These are phyloP conservation scores for Xylariaceae sp. DNA, from an alignment of 2,329 filamentous ascomycete species.

Conservation along the genomic window DNA sequence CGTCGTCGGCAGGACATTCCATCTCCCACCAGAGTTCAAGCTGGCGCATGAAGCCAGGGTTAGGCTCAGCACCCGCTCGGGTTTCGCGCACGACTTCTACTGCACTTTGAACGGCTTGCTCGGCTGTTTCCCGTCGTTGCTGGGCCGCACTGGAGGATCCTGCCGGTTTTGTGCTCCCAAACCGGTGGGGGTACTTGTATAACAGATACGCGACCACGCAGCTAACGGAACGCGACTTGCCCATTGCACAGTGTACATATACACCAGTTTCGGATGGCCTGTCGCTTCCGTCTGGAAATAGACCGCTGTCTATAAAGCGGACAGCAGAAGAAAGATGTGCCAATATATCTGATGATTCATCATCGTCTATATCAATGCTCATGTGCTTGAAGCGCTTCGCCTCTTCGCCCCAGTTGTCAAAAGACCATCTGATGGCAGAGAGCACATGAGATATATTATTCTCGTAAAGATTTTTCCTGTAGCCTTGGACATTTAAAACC, in stretches of 20 bases:
- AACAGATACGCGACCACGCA: constrained; percentile 83
- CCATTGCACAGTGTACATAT: constrained; percentile 78
- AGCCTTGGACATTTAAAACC: constrained; percentile 55
- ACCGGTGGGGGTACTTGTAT: constrained; percentile 56
- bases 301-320: constrained; percentile 75
- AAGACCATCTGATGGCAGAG: constrained; percentile 60
- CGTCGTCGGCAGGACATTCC: constrained; percentile 65
- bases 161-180: constrained; percentile 40
- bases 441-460: constrained; percentile 84
- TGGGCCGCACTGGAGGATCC: constrained; percentile 38
- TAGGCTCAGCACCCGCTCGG: constrained; percentile 80
- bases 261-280: constrained; percentile 35
- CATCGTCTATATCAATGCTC: constrained; percentile 82
- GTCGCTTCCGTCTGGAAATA: constrained; percentile 36
- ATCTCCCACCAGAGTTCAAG: constrained; percentile 83
- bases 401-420: constrained; percentile 40
- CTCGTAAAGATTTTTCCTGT: constrained; percentile 64
- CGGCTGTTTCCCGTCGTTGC: constrained; percentile 39
- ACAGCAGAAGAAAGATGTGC: constrained; percentile 75
- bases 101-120: constrained; percentile 54
- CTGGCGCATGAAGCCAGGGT: constrained; percentile 87
- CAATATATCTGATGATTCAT: constrained; percentile 82
- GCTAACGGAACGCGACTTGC: constrained; percentile 87
- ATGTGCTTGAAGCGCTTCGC: constrained; percentile 65
- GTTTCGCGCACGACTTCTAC: constrained; percentile 65